A percentile compares a stretch with the other conserved stretches of the same genome.
phyloP scores from a whole-genome alignment of 108 stramenopile species.

The Nitzschia putrida region DNA sequence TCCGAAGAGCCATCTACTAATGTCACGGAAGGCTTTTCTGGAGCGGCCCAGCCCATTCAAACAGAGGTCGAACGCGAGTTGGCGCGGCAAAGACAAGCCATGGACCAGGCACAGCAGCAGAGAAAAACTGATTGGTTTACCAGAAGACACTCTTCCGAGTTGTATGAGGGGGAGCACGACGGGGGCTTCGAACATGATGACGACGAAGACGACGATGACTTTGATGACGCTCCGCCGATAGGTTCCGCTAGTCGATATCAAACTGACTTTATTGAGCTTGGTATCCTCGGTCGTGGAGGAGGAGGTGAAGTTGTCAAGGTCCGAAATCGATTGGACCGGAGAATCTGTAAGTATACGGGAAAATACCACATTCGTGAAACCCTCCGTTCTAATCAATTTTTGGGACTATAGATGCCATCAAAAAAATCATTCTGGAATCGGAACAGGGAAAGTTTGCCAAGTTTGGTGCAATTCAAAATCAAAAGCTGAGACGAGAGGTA shows the following conservation, averaged over 20 bases:
- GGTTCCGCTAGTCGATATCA: conserved; percentile 54
- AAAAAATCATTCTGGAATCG: conserved; percentile 70
- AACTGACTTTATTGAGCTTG: conserved; percentile 81
- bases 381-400: background rate
- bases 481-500: conserved; percentile 78
- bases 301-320: conserved; percentile 86
- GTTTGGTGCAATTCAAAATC: conserved; percentile 62
- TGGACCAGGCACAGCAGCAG: conserved; percentile 31
- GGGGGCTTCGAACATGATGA: conserved; percentile 20
- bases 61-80: conserved; percentile 41
- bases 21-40: background rate
- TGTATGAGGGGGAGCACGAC: conserved; percentile 16
- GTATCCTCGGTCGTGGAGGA: conserved; percentile 75
- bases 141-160: background rate
- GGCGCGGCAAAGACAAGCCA: conserved; percentile 38
- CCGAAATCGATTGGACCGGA: conserved; percentile 75
- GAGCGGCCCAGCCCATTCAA: background rate
- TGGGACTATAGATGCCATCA: conserved; percentile 47
- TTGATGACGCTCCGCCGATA: conserved; percentile 27
- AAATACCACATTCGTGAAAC: background rate
- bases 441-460: conserved; percentile 51
- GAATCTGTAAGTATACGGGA: conserved; percentile 36
- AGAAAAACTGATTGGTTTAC: conserved; percentile 5
- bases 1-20: background rate
- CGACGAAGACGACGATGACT: conserved; percentile 41